phyloP scores from a whole-genome alignment of 2,329 filamentous ascomycete species.

The Clarireedia monteithiana region DNA sequence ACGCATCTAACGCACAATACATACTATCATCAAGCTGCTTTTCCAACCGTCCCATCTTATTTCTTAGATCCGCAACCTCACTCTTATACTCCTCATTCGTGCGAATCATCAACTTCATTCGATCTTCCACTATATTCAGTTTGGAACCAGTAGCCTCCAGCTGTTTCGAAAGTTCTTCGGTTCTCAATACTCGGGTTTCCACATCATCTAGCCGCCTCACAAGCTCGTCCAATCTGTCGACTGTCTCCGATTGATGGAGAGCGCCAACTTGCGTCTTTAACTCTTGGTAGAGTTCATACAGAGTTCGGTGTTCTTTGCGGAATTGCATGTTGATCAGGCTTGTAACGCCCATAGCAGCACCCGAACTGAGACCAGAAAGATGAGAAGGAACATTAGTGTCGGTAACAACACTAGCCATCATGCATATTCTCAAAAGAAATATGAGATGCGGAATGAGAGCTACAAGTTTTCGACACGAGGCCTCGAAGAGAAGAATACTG shows the following conservation, averaged over 20 bases:
- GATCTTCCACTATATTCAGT: neutral
- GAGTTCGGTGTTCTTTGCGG: neutral
- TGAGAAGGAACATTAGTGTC: neutral
- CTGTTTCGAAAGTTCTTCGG: neutral
- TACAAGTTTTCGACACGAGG: too few relatives aligned
- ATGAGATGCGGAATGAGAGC: neutral
- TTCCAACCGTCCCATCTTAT: neutral
- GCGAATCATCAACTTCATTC: neutral
- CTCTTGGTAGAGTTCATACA: neutral
- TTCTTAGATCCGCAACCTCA: neutral
- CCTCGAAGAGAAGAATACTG: too few relatives aligned
- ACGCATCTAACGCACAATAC: neutral
- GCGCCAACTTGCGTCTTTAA: neutral
- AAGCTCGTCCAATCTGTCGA: neutral
- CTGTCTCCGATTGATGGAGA: neutral
- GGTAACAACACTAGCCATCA: neutral
- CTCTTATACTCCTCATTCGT: neutral
- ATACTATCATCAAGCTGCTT: neutral
- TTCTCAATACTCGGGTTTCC: neutral
- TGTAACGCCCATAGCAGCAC: neutral
- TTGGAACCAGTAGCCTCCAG: neutral
- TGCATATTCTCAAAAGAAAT: neutral
- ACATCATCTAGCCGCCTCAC: neutral
- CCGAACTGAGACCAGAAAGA: neutral
- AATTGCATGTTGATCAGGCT: neutral